Evolutionary conservation across 2,329 filamentous ascomycete genomes (phyloP).

Genomic region (Colletotrichum sidae): DNA sequence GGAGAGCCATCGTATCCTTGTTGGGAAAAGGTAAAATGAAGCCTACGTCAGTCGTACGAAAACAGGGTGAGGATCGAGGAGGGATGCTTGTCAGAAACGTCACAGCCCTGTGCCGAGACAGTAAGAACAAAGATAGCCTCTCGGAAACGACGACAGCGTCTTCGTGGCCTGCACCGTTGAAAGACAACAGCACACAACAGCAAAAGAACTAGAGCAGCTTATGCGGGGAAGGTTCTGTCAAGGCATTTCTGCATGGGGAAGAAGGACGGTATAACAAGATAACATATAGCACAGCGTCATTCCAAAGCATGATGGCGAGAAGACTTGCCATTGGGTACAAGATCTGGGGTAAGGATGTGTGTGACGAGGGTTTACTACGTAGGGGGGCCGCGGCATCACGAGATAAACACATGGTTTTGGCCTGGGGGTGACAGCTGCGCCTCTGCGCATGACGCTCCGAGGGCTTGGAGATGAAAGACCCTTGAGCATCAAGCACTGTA

Average conservation of each 20-base stretch:
- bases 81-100: background rate
- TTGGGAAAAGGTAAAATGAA: background rate
- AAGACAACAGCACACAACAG: background rate
- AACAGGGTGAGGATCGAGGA: background rate
- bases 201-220: background rate
- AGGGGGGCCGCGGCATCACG: slow-evolving; percentile 33
- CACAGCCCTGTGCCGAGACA: background rate
- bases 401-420: background rate
- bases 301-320: background rate
- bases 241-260: background rate
- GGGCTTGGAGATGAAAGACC: background rate
- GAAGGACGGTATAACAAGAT: background rate
- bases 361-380: no score
- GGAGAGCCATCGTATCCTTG: background rate
- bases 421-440: background rate
- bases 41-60: background rate
- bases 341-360: no score
- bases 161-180: background rate
- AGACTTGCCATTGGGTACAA: no score
- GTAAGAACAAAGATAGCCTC: background rate
- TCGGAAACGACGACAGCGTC: background rate
- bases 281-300: background rate
- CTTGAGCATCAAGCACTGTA: background rate
- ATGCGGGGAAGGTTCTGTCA: slow-evolving; percentile 30
- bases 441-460: slow-evolving; percentile 1